Base-by-base conservation (phyloP, 2,329 filamentous ascomycete species). In the Talaromyces marneffei region DNA sequence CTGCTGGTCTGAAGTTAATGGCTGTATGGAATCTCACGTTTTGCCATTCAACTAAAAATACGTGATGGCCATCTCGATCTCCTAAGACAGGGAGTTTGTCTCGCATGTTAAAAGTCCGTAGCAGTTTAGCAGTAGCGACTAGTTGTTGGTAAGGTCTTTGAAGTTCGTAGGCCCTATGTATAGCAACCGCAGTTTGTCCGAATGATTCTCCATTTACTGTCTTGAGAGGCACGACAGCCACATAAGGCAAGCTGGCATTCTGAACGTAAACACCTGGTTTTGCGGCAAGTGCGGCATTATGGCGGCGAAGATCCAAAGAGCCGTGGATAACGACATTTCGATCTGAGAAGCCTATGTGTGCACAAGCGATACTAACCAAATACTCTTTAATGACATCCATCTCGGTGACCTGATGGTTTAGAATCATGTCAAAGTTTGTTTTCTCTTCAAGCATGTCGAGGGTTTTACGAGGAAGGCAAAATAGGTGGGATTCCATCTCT, bases 381-480 rank as follows among this genome's bases (percentile, higher is more conserved):
- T 53, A 60, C 27, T 42, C 59, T 20, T 54, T 60, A n/a, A 60
- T 31, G 2, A 56, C 40, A 31, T 60, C 59, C 4, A 37, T 35
- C 14, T 60, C 52, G 10, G 39, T 31, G 12, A 60, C 50, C 29
- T 18, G 14, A 3, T 53, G 33, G 6, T 16, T 20, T 2, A 14
- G 12, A 2, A 42, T 25, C 55, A 46, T 57, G 23, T 33, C 42
- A 16, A 10, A 12, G 8, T 27, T 46, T 1, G 35, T 25, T 16
- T 33, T 57, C 10, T 25, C 42, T 20, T 46, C 25, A 12, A 55
- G 29, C 20, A 44, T 31, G 14, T 46, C 14, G 10, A 60, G 39
- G 4, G n/a, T 54, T 4, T n/a, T 29, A 4, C n/a, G 27, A 2
- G 58, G 58, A 1, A 60, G 27, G 29, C 58, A 60, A 20, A 60